Evolutionary conservation across 768 basidiomycete genomes (phyloP).

Genomic region (Mrakia blollopis): DNA sequence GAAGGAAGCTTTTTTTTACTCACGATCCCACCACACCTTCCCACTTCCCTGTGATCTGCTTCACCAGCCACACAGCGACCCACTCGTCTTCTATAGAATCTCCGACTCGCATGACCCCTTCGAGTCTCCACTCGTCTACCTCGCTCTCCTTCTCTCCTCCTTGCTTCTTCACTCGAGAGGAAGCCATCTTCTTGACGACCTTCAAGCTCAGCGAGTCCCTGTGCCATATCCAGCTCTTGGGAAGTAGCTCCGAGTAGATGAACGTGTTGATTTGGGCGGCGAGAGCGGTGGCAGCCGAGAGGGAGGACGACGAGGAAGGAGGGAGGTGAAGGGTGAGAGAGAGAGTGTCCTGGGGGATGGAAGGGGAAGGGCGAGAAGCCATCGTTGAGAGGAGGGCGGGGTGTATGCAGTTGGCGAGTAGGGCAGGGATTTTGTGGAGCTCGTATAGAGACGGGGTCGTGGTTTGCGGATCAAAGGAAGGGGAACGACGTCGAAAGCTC

Average conservation of each 20-base stretch:
- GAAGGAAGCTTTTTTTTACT: slow-evolving; percentile 34
- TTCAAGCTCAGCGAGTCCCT: slow-evolving; percentile 31
- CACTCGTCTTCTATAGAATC: slow-evolving; percentile 99
- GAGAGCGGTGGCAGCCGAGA: slow-evolving; percentile 49
- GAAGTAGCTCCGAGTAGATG: slow-evolving; percentile 27
- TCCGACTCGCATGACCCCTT: slow-evolving; percentile 84
- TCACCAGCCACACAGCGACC: slow-evolving; percentile 84
- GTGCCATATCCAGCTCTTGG: slow-evolving; percentile 36
- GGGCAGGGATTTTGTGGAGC: no score
- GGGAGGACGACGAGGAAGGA: slow-evolving; percentile 38
- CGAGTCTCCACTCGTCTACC: slow-evolving; percentile 54
- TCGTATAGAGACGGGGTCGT: no score
- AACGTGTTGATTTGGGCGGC: slow-evolving; percentile 57
- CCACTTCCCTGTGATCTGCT: slow-evolving; percentile 69
- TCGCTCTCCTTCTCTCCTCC: no score
- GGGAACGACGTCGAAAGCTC: no score
- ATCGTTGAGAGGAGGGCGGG: not conserved
- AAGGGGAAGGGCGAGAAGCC: slow-evolving; percentile 49
- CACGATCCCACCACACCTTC: slow-evolving; percentile 70
- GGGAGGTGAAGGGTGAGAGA: slow-evolving; percentile 67
- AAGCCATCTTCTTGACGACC: not conserved
- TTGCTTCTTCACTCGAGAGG: no score
- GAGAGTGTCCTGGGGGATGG: slow-evolving; percentile 80
- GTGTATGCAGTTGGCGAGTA: no score
- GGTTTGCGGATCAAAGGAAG: no score